Evolutionary conservation across 768 basidiomycete species (phyloP).

Genomic region (Trametes meyenii): DNA sequence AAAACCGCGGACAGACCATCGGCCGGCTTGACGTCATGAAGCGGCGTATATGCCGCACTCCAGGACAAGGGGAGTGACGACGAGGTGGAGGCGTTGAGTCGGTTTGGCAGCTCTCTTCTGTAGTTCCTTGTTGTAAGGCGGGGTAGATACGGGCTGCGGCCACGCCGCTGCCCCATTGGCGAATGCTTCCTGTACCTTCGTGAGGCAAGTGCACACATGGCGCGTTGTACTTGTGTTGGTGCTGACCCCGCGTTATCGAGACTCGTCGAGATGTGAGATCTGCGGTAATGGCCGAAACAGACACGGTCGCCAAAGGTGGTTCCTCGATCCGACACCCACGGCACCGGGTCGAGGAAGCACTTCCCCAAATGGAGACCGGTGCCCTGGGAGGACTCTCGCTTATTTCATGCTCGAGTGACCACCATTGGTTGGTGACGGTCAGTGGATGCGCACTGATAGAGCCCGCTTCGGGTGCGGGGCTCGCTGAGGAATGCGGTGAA

Average conservation of each 20-base stretch:
- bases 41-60: background rate
- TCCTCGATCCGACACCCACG: conserved; percentile 19
- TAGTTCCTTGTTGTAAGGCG: background rate
- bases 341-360: conserved; percentile 16
- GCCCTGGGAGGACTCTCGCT: background rate
- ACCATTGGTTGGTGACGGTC: no score
- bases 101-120: background rate
- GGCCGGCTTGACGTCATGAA: conserved; percentile 14
- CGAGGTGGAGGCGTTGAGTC: background rate
- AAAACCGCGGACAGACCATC: background rate
- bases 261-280: conserved; percentile 3
- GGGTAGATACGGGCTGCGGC: conserved; percentile 9
- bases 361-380: conserved; percentile 9
- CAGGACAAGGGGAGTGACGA: background rate
- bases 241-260: conserved; percentile 4
- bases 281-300: conserved; percentile 14
- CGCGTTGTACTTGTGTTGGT: background rate
- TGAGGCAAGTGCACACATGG: background rate
- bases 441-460: no score
- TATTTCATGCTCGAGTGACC: background rate
- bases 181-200: background rate
- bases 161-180: background rate
- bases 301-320: background rate
- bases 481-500: no score
- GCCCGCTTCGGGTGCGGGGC: no score